phyloP scores from a whole-genome alignment of 345 rosid genomes.

The Euclidium syriacum region DNA sequence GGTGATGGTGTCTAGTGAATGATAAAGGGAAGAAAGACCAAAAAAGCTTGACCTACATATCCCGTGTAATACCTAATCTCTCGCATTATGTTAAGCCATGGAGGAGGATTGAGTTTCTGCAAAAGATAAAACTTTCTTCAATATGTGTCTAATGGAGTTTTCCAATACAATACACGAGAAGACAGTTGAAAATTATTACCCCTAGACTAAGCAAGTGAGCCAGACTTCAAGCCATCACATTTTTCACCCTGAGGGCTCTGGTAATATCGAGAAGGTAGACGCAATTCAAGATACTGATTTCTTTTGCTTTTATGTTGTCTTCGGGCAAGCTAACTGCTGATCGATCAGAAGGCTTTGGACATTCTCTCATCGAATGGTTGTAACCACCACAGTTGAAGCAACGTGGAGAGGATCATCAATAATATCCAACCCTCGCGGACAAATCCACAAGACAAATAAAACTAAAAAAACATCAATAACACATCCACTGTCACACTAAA shows the following conservation, averaged over 20 bases:
- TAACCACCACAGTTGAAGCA: conserved; percentile 96
- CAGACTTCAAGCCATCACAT: conserved; percentile 85
- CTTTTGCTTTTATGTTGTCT: conserved; percentile 63
- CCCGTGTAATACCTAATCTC: conserved; percentile 97
- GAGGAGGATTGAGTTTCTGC: conserved; percentile 98
- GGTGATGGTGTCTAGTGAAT: background rate
- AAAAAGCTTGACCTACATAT: conserved; percentile 56
- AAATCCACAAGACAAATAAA: conserved; percentile 2
- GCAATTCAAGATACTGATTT: conserved; percentile 52
- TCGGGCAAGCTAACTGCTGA: conserved; percentile 79
- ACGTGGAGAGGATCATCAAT: conserved; percentile 66
- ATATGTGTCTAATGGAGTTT: background rate
- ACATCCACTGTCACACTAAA: background rate
- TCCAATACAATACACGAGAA: background rate
- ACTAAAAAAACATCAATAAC: background rate
- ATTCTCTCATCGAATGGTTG: conserved; percentile 79
- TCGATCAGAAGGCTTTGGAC: conserved; percentile 81
- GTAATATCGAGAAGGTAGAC: conserved; percentile 63
- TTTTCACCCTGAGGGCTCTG: conserved; percentile 65
- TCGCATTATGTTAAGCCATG: conserved; percentile 95
- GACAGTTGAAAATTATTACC: conserved; percentile 44
- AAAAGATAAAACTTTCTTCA: background rate
- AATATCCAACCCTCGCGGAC: conserved; percentile 66
- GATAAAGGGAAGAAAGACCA: background rate
- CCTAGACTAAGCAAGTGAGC: conserved; percentile 75